Conservation (phyloP, 2,329 filamentous ascomycete genomes). For the Didymellaceae sp. region DNA sequence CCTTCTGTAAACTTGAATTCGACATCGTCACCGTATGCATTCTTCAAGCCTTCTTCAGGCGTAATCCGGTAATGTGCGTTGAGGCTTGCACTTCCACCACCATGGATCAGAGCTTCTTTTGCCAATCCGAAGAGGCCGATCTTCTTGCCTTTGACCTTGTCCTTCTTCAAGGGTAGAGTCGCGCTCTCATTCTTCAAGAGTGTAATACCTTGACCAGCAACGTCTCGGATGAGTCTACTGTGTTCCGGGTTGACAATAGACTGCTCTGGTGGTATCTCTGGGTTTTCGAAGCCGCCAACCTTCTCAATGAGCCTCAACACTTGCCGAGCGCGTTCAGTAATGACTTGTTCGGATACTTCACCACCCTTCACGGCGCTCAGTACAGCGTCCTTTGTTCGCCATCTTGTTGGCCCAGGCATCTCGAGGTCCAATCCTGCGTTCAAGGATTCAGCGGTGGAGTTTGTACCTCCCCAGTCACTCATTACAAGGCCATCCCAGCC, state of each 20-base stretch:
- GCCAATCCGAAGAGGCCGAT: conserved; percentile 76
- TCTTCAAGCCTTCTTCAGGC: conserved; percentile 34
- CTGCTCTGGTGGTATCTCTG: conserved; percentile 62
- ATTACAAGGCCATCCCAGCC: conserved; percentile 72
- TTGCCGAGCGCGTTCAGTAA: conserved; percentile 39
- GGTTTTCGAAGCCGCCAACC: conserved; percentile 65
- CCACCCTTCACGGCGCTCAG: conserved; percentile 45
- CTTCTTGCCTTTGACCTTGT: conserved; percentile 60
- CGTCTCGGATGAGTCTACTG: conserved; percentile 66
- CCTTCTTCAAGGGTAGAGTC: conserved; percentile 69
- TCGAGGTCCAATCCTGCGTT: conserved; percentile 49
- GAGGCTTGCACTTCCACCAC: conserved; percentile 42
- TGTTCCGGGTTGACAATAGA: conserved; percentile 68
- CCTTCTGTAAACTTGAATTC: conserved; percentile 44
- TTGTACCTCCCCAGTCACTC: conserved; percentile 65
- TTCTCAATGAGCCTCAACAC: conserved; percentile 71
- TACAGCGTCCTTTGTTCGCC: conserved; percentile 71
- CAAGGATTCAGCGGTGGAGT: conserved; percentile 44
- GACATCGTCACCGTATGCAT: conserved; percentile 36
- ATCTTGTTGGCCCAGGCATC: conserved; percentile 62
- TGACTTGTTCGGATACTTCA: conserved; percentile 57
- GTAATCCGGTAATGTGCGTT: conserved; percentile 38
- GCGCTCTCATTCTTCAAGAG: conserved; percentile 73
- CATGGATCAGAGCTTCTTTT: conserved; percentile 52
- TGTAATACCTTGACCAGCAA: conserved; percentile 72